Evolutionary conservation across 495 filamentous ascomycete species (phyloP).

Genomic region (Patellaria atrata): DNA sequence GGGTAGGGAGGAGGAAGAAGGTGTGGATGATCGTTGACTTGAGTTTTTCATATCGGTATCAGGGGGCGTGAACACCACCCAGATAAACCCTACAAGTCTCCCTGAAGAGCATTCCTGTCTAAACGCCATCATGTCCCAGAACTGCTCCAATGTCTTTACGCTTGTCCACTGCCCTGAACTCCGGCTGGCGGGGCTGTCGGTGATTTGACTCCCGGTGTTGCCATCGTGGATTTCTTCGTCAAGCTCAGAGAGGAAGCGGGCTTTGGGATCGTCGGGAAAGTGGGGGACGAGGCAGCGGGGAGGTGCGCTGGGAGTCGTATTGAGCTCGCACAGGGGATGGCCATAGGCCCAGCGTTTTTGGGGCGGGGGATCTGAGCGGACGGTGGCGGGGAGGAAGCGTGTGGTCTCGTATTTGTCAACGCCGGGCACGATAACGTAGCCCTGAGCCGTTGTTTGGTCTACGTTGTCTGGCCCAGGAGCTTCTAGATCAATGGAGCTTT

Average conservation of each 20-base stretch:
- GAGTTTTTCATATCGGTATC: constrained; percentile 15
- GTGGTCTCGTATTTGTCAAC: constrained; percentile 62
- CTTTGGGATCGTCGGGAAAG: constrained; percentile 94
- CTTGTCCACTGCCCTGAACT: constrained; percentile 62
- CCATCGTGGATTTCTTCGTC: constrained; percentile 56
- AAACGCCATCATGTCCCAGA: constrained; percentile 98
- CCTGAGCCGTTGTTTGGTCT: constrained; percentile 36
- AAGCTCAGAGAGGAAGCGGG: constrained; percentile 75
- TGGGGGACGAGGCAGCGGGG: constrained; percentile 74
- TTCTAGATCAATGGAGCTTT: constrained; percentile 14
- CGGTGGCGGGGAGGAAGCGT: constrained; percentile 42
- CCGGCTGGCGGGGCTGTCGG: constrained; percentile 22
- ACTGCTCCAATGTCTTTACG: constrained; percentile 68
- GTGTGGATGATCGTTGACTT: no score
- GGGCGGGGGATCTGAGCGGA: constrained; percentile 7
- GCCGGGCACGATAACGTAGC: constrained; percentile 77
- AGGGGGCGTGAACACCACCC: constrained; percentile 60
- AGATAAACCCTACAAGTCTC: constrained; percentile 81
- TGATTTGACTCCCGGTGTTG: constrained; percentile 24
- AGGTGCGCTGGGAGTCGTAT: constrained; percentile 42
- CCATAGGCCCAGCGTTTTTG: constrained; percentile 23
- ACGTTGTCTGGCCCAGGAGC: constrained; percentile 8
- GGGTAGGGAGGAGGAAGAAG: constrained; percentile 6
- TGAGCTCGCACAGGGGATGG: constrained; percentile 53
- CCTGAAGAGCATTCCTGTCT: constrained; percentile 91